phyloP scores from a whole-genome alignment of 345 rosid genomes.

The Chamaenerion angustifolium region DNA sequence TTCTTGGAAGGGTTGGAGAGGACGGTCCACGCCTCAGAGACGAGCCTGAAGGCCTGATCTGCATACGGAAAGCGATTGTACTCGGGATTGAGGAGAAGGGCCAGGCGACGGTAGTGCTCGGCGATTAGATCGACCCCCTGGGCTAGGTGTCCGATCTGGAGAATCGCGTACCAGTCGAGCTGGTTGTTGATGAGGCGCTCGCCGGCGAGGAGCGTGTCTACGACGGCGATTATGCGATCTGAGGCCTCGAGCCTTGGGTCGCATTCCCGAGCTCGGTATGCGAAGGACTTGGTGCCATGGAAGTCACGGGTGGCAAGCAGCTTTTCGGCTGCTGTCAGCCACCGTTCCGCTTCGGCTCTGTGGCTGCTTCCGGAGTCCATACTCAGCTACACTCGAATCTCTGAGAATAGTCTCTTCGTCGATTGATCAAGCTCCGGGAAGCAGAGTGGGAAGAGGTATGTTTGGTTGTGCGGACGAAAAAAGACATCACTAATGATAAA shows the following conservation, averaged over 20 bases:
- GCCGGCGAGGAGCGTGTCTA: slow-evolving; percentile 58
- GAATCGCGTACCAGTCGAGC: slow-evolving; percentile 70
- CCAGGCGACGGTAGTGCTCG: slow-evolving; percentile 69
- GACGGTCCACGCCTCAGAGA: slow-evolving; percentile 73
- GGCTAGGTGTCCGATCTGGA: slow-evolving; percentile 57
- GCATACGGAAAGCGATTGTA: slow-evolving; percentile 53
- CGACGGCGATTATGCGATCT: slow-evolving; percentile 63
- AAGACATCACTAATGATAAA: no score
- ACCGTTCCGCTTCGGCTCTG: slow-evolving; percentile 62
- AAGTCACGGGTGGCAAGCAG: slow-evolving; percentile 60
- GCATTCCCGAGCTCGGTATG: slow-evolving; percentile 70
- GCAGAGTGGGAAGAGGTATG: no score
- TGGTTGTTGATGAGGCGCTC: slow-evolving; percentile 28
- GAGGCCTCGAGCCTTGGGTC: slow-evolving; percentile 54
- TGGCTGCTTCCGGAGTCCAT: slow-evolving; percentile 5
- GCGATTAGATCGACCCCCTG: slow-evolving; percentile 59
- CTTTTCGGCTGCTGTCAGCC: slow-evolving; percentile 76
- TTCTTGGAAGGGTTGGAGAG: slow-evolving; percentile 61
- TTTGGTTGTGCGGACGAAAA: no score
- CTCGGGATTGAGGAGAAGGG: slow-evolving; percentile 52
- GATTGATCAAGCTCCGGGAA: no score
- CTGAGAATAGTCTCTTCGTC: no score
- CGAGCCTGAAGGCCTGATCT: slow-evolving; percentile 59
- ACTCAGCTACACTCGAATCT: not conserved
- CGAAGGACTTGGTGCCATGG: slow-evolving; percentile 65